phyloP scores from a whole-genome alignment of 352 stramenopile species.

The Phytophthora chlamydospora region DNA sequence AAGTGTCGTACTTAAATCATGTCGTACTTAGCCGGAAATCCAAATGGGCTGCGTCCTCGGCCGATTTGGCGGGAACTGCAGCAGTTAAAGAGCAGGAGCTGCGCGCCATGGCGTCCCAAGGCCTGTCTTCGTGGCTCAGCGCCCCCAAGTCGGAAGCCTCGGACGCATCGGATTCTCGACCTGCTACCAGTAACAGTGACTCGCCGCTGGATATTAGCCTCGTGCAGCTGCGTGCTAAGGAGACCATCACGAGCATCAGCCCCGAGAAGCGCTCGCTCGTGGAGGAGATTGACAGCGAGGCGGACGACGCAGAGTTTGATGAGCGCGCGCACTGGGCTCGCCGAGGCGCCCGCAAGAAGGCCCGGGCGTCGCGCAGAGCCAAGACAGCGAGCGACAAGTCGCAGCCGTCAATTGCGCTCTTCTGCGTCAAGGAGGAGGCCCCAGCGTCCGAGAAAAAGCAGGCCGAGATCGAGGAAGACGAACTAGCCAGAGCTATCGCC shows the following conservation, averaged over 20 bases:
- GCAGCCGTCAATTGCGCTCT: conserved; percentile 72
- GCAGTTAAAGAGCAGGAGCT: conserved; percentile 7
- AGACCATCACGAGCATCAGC: conserved; percentile 57
- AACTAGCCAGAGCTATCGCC: conserved; percentile 7
- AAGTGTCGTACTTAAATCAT: too few relatives aligned
- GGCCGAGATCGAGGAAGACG: neutral
- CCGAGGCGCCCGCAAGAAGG: conserved; percentile 44
- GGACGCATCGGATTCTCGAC: conserved; percentile 8
- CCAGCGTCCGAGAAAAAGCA: neutral
- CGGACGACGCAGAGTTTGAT: conserved; percentile 77
- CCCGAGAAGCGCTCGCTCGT: conserved; percentile 57
- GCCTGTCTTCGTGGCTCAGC: conserved; percentile 51
- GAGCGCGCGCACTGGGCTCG: conserved; percentile 67
- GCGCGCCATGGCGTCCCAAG: conserved; percentile 35
- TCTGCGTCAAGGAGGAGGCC: conserved; percentile 46
- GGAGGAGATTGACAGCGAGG: conserved; percentile 77
- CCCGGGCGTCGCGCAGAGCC: conserved; percentile 26
- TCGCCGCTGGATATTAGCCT: conserved; percentile 53
- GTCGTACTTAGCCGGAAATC: too few relatives aligned
- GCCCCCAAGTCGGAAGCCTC: conserved; percentile 11
- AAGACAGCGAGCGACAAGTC: conserved; percentile 36
- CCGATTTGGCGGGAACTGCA: conserved; percentile 28
- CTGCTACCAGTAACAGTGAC: conserved; percentile 12
- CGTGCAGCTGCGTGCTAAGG: conserved; percentile 43
- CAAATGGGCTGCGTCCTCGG: too few relatives aligned